Percentiles rank a stretch among this genome's conserved stretches.
Evolutionary conservation across 2,329 filamentous ascomycete species (phyloP).

Genomic region (Parastagonospora nodorum): DNA sequence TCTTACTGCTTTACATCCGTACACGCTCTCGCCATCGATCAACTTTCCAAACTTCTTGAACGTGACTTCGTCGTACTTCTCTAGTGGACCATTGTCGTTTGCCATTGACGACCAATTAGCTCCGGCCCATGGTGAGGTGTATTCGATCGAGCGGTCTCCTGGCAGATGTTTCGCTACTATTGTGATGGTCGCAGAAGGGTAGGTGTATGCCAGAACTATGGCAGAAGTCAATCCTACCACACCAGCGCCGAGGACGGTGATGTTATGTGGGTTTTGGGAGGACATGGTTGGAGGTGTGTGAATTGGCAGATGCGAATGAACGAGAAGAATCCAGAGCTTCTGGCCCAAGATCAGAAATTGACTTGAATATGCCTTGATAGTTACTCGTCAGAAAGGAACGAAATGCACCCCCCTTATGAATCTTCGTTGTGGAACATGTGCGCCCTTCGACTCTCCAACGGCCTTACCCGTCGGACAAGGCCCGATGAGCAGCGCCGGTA

Average conservation of each 20-base stretch:
- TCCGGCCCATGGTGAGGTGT: conserved; percentile 87
- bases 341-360: not conserved
- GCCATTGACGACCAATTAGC: conserved; percentile 72
- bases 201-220: conserved; percentile 61
- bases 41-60: conserved; percentile 35
- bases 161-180: conserved; percentile 89
- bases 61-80: conserved; percentile 39
- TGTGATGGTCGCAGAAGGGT: conserved; percentile 64
- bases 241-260: conserved; percentile 58
- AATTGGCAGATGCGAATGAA: not conserved
- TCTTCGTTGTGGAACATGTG: too few relatives aligned
- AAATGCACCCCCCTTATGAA: too few relatives aligned
- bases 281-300: conserved; percentile 11
- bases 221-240: conserved; percentile 71
- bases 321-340: too few relatives aligned
- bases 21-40: conserved; percentile 27
- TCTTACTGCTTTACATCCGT: conserved; percentile 17
- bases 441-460: too few relatives aligned
- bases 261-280: conserved; percentile 8
- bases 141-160: conserved; percentile 89
- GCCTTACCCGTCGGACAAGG: not conserved
- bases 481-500: not conserved
- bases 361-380: not conserved
- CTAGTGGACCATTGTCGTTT: conserved; percentile 39
- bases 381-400: not conserved